Percentiles rank a stretch among this genome's conserved stretches.
phyloP scores from a whole-genome alignment of 805 yeast species.

The Teunomyces cretensis region DNA sequence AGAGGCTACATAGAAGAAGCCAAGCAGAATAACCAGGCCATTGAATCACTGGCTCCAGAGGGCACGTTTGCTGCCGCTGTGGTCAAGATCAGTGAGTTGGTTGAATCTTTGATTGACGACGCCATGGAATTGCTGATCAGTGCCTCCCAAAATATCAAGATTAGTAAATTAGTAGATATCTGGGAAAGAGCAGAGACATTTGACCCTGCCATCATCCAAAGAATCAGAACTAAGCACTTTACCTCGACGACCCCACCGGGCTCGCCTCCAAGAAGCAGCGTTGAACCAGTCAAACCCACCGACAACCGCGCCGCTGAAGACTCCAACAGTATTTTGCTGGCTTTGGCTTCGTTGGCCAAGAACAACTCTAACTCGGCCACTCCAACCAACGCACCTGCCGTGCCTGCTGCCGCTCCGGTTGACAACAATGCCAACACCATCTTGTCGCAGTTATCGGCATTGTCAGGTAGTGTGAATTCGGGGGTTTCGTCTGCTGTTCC shows the following conservation, averaged over 20 bases:
- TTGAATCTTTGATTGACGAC: constrained; percentile 63
- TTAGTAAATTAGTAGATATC: constrained; percentile 81
- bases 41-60: constrained; percentile 51
- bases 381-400: constrained; percentile 24
- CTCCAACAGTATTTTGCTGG: constrained; percentile 67
- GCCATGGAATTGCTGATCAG: constrained; percentile 53
- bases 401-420: constrained; percentile 21
- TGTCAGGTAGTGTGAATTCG: constrained; percentile 23
- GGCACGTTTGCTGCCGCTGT: constrained; percentile 79
- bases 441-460: constrained; percentile 44
- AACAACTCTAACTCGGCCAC: constrained; percentile 33
- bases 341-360: constrained; percentile 63
- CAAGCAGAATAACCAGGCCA: constrained; percentile 49
- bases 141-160: constrained; percentile 64
- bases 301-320: constrained; percentile 24
- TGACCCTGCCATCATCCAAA: constrained; percentile 50
- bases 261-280: constrained; percentile 44
- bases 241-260: constrained; percentile 70
- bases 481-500: constrained; percentile 2
- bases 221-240: constrained; percentile 60
- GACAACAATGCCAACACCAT: constrained; percentile 35
- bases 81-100: constrained; percentile 58
- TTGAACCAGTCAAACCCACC: constrained; percentile 22
- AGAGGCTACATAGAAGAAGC: constrained; percentile 82
- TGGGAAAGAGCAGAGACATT: constrained; percentile 90